Evolutionary conservation across 805 yeast species (phyloP).

Genomic region (Priceomyces castillae): DNA sequence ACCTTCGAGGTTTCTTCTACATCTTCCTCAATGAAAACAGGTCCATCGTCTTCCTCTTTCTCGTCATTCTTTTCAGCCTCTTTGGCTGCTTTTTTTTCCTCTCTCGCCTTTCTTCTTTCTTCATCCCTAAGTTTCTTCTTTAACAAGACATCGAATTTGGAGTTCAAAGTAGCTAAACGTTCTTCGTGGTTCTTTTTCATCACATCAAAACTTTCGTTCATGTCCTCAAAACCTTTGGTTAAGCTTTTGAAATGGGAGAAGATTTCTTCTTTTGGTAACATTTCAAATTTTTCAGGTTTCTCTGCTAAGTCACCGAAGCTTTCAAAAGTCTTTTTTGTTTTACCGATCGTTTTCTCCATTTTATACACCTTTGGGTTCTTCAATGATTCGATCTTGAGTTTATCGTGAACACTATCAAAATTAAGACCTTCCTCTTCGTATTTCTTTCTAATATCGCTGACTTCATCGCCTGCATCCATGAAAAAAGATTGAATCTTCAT

Average conservation of each 20-base stretch:
- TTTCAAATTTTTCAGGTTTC: constrained; percentile 17
- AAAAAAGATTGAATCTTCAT: constrained; percentile 44
- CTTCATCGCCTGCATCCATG: constrained; percentile 44
- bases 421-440: constrained; percentile 48
- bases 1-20: constrained; percentile 6
- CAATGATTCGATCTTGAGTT: constrained; percentile 32
- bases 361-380: constrained; percentile 3
- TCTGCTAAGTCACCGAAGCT: constrained; percentile 18
- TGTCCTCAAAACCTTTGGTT: constrained; percentile 26
- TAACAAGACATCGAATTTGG: constrained; percentile 26
- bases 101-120: constrained; percentile 30
- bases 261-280: constrained; percentile 21
- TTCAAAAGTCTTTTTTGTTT: constrained; percentile 30
- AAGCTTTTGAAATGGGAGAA: constrained; percentile 23
- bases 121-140: constrained; percentile 33
- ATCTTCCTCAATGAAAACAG: constrained; percentile 21
- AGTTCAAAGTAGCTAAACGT: constrained; percentile 25
- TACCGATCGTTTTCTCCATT: constrained; percentile 1
- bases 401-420: constrained; percentile 49
- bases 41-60: neutral
- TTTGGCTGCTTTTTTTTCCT: constrained; percentile 22
- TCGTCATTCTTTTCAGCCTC: constrained; percentile 16
- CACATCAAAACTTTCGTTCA: constrained; percentile 21
- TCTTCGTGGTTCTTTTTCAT: constrained; percentile 30
- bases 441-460: constrained; percentile 39